Conservation (phyloP, 2,329 filamentous ascomycete genomes). For the Botrytis sinoallii region DNA sequence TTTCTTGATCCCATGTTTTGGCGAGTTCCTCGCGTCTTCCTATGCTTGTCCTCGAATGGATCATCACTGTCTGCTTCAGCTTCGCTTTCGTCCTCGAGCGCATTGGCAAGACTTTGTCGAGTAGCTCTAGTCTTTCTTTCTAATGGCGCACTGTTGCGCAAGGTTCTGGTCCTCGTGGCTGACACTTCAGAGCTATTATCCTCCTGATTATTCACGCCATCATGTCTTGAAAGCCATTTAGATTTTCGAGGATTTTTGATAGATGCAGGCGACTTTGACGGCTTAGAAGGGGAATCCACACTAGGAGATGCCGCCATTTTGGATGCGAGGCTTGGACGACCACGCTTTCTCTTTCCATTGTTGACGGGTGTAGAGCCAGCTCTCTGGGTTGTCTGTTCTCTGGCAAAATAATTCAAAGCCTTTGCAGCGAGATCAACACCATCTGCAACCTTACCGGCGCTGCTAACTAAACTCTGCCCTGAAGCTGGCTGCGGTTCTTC, state of each 20-base stretch:
- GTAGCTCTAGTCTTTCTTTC: background rate
- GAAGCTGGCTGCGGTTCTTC: background rate
- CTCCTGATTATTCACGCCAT: slow-evolving; percentile 24
- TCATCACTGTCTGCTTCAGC: slow-evolving; percentile 7
- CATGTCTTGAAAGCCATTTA: slow-evolving; percentile 33
- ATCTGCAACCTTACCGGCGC: slow-evolving; percentile 11
- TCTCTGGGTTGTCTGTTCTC: slow-evolving; percentile 7
- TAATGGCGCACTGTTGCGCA: background rate
- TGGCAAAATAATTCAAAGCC: slow-evolving; percentile 26
- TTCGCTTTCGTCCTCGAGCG: background rate
- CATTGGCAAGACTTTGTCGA: background rate
- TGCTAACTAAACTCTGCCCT: slow-evolving; percentile 11
- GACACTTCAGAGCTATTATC: slow-evolving; percentile 2
- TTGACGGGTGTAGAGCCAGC: background rate
- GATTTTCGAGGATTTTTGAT: slow-evolving; percentile 31
- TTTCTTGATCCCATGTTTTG: background rate
- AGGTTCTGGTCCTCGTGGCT: slow-evolving; percentile 1
- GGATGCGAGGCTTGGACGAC: slow-evolving; percentile 16
- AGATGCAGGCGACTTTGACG: slow-evolving; percentile 19
- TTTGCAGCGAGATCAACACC: slow-evolving; percentile 29
- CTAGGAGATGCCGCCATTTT: background rate
- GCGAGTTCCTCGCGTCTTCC: background rate
- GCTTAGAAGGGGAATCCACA: background rate
- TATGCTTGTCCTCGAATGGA: background rate
- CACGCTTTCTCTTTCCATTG: slow-evolving; percentile 24